Base-by-base conservation (phyloP, 2,329 filamentous ascomycete genomes). In the Parastagonospora avenae region DNA sequence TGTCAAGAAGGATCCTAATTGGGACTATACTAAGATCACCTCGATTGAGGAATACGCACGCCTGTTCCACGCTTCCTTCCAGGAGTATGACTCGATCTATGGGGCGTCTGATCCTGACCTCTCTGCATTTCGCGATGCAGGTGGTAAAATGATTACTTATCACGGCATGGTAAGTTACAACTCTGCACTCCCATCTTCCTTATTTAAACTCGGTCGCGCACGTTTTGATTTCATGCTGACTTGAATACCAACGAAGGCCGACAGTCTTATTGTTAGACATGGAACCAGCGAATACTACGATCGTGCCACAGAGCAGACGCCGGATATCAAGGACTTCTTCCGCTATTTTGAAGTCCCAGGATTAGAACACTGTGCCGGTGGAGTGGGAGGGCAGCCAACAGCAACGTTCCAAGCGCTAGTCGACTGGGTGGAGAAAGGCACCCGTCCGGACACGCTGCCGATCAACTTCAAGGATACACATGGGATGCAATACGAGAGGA, bases 341-440 rank as follows among this genome's bases (percentile, higher is more conserved):
- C 63, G 66, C 24, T 43, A 54, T n/a, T 70, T 65, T 42, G 45
- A 59, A 36, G 59, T 48, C 3, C 64, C 67, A 2, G 68, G 64
- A 2, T 19, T 68, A 1, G 48, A 12, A 0, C 66, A 70, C 46
- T 67, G 63, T 36, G 19, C 8, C 1, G 60, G 60, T 16, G 63
- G 63, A 0, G 12, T 33, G 1, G 66, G 65, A 2, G 55, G 50
- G 1, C 19, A 57, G 7, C 64, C 65, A 4, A 11, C 46, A 1
- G 78, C 76, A 5, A 72, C 78, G 0, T 60, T 71, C 16, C 35
- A 57, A 4, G 56, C 57, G 8, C 38, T 71, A 16, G 60, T 63
- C 5, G 42, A 58, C 2, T 71, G 67, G 68, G 66, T 71, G 0
- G 66, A 71, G 42, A 49, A 58, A 2, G 65, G 57, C 2, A 32